Evolutionary conservation across 148 eudicot genomes (phyloP).

Genomic region (Beta vulgaris): DNA sequence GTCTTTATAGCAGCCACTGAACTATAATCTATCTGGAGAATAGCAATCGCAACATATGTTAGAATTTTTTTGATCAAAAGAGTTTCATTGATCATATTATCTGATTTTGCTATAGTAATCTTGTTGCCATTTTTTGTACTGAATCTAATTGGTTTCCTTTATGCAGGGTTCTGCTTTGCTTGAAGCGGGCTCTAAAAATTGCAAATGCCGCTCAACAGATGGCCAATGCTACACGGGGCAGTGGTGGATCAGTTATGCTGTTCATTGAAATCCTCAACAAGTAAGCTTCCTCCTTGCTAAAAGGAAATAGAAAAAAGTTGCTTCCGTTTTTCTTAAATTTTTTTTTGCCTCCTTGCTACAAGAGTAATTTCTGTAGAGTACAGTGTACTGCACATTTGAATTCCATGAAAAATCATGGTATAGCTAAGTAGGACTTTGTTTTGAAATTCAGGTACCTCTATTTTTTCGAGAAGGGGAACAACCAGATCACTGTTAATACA

Average conservation of each 20-base stretch:
- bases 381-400: background rate
- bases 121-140: background rate
- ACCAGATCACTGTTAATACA: constrained; percentile 72
- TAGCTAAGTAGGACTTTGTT: background rate
- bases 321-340: no score
- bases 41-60: background rate
- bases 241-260: constrained; percentile 76
- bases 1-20: background rate
- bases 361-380: no score
- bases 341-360: no score
- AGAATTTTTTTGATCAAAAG: background rate
- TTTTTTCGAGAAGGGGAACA: constrained; percentile 90
- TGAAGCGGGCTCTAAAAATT: constrained; percentile 90
- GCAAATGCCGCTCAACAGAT: constrained; percentile 98
- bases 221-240: constrained; percentile 88
- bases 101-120: background rate
- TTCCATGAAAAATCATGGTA: background rate
- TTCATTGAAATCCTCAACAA: constrained; percentile 95
- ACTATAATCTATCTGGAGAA: background rate
- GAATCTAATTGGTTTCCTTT: background rate
- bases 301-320: no score
- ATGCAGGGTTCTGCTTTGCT: constrained; percentile 88
- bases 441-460: constrained; percentile 71
- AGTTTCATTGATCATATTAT: background rate
- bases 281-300: constrained; percentile 38